Evolutionary conservation across 139 green algal genomes (phyloP).

Genomic region (Choricystis sp.): DNA sequence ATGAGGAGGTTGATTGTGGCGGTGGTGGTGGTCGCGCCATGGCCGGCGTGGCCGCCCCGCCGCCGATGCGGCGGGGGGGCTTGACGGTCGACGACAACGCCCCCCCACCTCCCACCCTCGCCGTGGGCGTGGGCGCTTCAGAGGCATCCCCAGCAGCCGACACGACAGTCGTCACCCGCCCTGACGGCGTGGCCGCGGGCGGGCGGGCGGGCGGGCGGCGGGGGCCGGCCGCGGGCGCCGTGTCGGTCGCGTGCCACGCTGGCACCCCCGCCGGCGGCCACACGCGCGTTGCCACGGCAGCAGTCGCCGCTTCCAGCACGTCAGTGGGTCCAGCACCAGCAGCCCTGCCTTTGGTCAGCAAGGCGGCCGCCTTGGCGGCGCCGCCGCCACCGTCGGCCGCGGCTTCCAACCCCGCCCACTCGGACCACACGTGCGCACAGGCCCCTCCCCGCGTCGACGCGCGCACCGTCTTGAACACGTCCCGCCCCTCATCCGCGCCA

Average conservation of each 20-base stretch:
- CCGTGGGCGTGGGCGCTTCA: not conserved
- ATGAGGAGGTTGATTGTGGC: not conserved
- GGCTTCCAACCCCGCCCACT: constrained; percentile 63
- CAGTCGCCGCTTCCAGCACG: constrained; percentile 11
- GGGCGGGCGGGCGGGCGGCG: not conserved
- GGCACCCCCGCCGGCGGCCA: not conserved
- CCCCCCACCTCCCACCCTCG: not conserved
- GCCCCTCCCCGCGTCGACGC: constrained; percentile 42
- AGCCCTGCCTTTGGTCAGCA: constrained; percentile 41
- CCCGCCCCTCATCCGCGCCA: constrained; percentile 49
- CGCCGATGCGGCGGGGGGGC: not conserved
- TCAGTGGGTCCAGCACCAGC: constrained; percentile 30
- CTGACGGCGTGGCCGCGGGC: not conserved
- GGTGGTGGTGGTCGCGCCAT: no score
- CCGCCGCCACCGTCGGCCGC: constrained; percentile 23
- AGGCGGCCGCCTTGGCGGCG: constrained; percentile 24
- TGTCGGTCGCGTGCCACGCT: not conserved
- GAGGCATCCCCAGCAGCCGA: not conserved
- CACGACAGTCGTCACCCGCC: not conserved
- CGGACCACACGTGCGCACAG: constrained; percentile 38
- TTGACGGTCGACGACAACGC: not conserved
- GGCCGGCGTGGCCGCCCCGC: not conserved
- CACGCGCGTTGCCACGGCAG: not conserved
- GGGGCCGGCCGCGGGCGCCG: not conserved
- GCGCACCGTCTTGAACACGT: constrained; percentile 74